Evolutionary conservation across 1,284 basidiomycete genomes (phyloP), one percentile per base, ranked within the genome.

Genomic region (Moesziomyces parantarcticus): DNA sequence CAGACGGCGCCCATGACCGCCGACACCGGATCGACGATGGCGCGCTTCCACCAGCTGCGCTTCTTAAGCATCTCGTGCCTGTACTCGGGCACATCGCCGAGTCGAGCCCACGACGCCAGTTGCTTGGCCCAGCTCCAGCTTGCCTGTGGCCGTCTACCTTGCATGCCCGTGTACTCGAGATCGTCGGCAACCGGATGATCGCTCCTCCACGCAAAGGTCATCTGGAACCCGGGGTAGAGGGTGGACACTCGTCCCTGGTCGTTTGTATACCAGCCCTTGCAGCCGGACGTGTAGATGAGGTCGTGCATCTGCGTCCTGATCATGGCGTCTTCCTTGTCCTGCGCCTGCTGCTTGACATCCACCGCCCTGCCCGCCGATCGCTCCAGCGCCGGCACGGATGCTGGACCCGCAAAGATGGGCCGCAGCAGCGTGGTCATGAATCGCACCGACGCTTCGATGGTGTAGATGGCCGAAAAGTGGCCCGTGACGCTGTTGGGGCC

Each of bases 401-500:
- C 14, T 1, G 55, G 43, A 0, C 58, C 55, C 5, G 54, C 46
- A 13, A 75, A 69, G 41, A 75, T 32, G 20, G 67, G 66, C 13
- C 52, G 40, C 3, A 66, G 23, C 1, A 69, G 29, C 4, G 56
- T 49, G 25, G 49, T 51, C 63, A 63, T 63, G 26, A 69, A 55
- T 3, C 62, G 43, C 6, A 65, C 55, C 48, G 47, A 47, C n/a
- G 41, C 43, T 43, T 75, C 72, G 47, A 69, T 65, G 3, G 68
- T 43, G 13, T 50, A 72, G 45, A 72, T 62, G 14, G 68, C 68
- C 16, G 52, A 50, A 29, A 56, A 69, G 22, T 79, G 77, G 5
- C 77, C 76, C 1, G 78, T 80, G 9, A 52, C 75, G 2, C 54
- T 39, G 25, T 75, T 75, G 23, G 76, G 65, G 5, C 78, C 78